Evolutionary conservation across 371 early-diverging fungal genomes (phyloP).

Genomic region (Scutellospora calospora): DNA sequence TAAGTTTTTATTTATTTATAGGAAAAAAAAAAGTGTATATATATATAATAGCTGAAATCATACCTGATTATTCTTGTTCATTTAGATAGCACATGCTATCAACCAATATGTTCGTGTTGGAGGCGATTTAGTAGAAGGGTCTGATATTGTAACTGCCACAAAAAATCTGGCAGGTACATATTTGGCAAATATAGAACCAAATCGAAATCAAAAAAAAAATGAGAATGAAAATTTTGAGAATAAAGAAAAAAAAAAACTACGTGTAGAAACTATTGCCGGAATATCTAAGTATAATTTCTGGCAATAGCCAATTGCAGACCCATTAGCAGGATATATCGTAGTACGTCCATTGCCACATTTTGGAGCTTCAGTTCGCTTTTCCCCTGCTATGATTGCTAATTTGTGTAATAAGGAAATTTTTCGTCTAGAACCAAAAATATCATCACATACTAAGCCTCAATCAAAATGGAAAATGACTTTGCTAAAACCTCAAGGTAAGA

Average conservation of each 20-base stretch:
- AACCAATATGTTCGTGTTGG: not conserved
- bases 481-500: not conserved
- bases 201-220: not conserved
- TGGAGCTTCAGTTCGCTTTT: not conserved
- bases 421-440: not conserved
- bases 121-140: not conserved
- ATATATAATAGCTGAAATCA: too few relatives aligned
- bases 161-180: not conserved
- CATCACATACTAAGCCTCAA: too few relatives aligned
- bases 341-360: not conserved
- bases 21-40: too few relatives aligned
- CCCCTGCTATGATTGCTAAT: not conserved
- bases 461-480: not conserved
- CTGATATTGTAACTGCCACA: not conserved
- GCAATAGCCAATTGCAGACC: not conserved
- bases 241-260: not conserved
- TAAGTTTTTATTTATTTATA: constrained; percentile 12
- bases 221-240: not conserved
- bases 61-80: not conserved
- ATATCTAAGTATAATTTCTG: too few relatives aligned
- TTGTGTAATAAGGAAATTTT: not conserved
- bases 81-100: not conserved
- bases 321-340: not conserved
- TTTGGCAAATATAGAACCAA: not conserved
- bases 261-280: not conserved